Base-by-base conservation (phyloP, 495 filamentous ascomycete species). In the Polyplosphaeria fusca region DNA sequence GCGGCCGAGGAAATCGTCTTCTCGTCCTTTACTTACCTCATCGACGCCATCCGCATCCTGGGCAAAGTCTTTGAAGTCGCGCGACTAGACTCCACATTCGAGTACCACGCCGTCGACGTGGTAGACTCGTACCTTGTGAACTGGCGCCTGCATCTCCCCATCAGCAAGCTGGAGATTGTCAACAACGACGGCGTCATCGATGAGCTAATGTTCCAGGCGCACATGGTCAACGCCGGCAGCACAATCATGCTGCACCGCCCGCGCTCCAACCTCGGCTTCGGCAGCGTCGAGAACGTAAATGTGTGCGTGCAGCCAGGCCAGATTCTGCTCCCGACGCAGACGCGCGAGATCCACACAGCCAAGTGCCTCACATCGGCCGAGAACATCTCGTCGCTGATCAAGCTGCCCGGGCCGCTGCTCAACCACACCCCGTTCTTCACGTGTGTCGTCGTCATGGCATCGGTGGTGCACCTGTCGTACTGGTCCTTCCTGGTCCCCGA, bases 191-290 rank as follows among this genome's bases (percentile, higher is more conserved):
- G 84, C 26, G 75, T 83, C 28, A 77, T 91, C 9, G 90, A 96
- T 65, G 88, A 94, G 73, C 86, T 95, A 79, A 82, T 95, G 74
- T 94, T 95, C 75, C 89, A 95, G 67, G 89, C 89, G 11, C 86
- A 86, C 51, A 90, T 93, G 82, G 84, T 93, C 46, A 80, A 86
- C 25, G 88, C 66, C 85, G 82, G 70, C 71, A 79, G 79, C n/a
- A 77, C 77, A 2, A 86, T 91, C 56, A 79, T 87, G 61, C 81
- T 92, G 37, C 86, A 92, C 66, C 83, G 87, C 28, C 85, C 86
- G 9, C 79, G 81, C 22, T 71, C 71, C 12, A 56, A 73, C 75
- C 49, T 81, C 5, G 50, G 57, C 14, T 64, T 66, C 35, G 63
- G 61, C 5, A 13, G 48, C 1, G 66, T 68, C 13, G 52, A 66